phyloP scores from a whole-genome alignment of 2,329 filamentous ascomycete species.

The Neofusicoccum kwambonambiense region DNA sequence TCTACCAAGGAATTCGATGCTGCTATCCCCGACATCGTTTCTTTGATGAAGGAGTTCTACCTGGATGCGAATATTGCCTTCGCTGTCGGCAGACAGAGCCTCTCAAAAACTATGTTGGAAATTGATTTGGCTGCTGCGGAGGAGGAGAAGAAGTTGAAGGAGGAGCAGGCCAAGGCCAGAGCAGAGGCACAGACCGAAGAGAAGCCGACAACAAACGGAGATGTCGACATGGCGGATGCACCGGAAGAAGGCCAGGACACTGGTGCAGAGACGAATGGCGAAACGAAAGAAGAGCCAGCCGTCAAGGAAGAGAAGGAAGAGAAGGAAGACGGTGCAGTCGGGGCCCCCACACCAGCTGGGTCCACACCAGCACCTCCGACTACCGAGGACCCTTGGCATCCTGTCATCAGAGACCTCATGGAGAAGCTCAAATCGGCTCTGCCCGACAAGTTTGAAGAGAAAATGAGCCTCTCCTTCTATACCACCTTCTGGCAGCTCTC shows the following conservation, averaged over 20 bases:
- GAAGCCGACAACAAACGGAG: slow-evolving; percentile 46
- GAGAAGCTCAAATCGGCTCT: slow-evolving; percentile 63
- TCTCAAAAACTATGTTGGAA: slow-evolving; percentile 39
- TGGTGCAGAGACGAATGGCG: slow-evolving; percentile 23
- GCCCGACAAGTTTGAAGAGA: slow-evolving; percentile 63
- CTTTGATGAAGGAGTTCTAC: slow-evolving; percentile 74
- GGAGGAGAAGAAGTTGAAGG: slow-evolving; percentile 19
- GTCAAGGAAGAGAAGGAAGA: slow-evolving; percentile 30
- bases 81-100: slow-evolving; percentile 31
- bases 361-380: slow-evolving; percentile 2
- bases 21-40: slow-evolving; percentile 71
- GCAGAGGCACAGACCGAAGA: slow-evolving; percentile 24
- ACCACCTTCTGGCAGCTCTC: slow-evolving; percentile 90
- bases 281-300: slow-evolving; percentile 23
- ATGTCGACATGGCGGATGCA: slow-evolving; percentile 52
- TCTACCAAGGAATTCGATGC: slow-evolving; percentile 73
- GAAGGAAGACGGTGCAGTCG: slow-evolving; percentile 23
- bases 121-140: slow-evolving; percentile 38
- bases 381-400: slow-evolving; percentile 50
- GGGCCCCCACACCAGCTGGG: slow-evolving; percentile 12
- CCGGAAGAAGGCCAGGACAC: slow-evolving; percentile 27
- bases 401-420: slow-evolving; percentile 72
- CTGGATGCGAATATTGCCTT: slow-evolving; percentile 52
- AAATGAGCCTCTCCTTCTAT: slow-evolving; percentile 78
- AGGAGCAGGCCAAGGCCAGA: slow-evolving; percentile 29